phyloP scores from a whole-genome alignment of 768 basidiomycete species.

The Termitomyces sp. region DNA sequence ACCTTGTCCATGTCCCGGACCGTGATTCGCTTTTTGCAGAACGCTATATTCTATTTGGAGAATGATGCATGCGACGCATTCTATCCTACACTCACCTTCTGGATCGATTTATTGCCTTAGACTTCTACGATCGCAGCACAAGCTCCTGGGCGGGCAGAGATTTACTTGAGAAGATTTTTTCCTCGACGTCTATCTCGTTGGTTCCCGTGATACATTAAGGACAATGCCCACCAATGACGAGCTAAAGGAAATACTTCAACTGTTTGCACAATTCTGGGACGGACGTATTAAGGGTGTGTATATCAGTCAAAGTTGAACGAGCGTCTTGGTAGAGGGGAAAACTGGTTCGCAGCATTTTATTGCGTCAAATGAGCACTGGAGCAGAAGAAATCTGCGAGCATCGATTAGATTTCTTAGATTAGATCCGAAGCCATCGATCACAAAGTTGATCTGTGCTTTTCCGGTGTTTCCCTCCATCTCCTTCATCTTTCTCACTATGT shows the following conservation, averaged over 20 bases:
- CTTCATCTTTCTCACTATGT: constrained; percentile 24
- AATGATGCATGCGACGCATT: constrained; percentile 61
- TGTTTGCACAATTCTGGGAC: constrained; percentile 37
- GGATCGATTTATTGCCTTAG: constrained; percentile 54
- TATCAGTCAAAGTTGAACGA: constrained; percentile 48
- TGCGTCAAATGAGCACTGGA: constrained; percentile 61
- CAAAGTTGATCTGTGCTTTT: not conserved
- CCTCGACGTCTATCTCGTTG: constrained; percentile 31
- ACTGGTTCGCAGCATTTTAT: constrained; percentile 56
- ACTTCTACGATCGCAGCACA: constrained; percentile 50
- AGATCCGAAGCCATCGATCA: constrained; percentile 10
- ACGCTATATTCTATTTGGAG: constrained; percentile 56
- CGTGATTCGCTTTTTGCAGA: constrained; percentile 49
- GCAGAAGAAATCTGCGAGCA: constrained; percentile 29
- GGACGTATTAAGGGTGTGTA: constrained; percentile 54
- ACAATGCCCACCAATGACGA: constrained; percentile 32
- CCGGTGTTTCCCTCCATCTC: not conserved
- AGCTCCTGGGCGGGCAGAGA: constrained; percentile 33
- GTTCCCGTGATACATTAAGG: constrained; percentile 41
- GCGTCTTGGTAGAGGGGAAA: constrained; percentile 44
- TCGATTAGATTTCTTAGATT: constrained; percentile 23
- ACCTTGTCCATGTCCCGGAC: constrained; percentile 36
- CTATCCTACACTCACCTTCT: constrained; percentile 53
- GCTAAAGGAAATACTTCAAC: constrained; percentile 41
- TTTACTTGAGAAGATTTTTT: constrained; percentile 29